Base-by-base conservation (phyloP, 2,329 filamentous ascomycete species). In the Trichophyton benhamiae region DNA sequence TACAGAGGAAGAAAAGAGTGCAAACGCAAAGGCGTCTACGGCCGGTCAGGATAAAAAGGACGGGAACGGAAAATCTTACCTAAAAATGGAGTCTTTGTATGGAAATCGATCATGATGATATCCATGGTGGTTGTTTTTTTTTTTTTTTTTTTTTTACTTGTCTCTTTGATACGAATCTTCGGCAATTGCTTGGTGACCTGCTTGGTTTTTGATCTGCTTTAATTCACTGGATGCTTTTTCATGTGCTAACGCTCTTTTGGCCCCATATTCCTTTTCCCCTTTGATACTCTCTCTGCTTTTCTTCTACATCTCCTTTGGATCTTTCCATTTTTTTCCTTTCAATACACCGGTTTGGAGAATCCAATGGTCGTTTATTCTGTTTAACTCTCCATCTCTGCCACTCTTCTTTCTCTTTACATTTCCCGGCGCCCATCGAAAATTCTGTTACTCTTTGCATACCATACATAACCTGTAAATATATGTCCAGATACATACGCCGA, bases 61-160 rank as follows among this genome's bases (percentile, higher is more conserved):
- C 11, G 62, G 59, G 44, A 60, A 41, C 27, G 62, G 59, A 58
- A 60, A 48, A 17, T 58, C 52, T 49, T 59, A 57, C n/a, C 57
- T 52, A 42, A 61, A 61, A 59, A 64, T 63, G 58, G 62, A 62
- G 53, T 59, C 62, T 55, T 48, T 64, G 30, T 64, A 62, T 33
- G 57, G 61, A 61, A 61, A 57, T 49, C 44, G 59, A 44, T 60
- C 59, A 11, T 60, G 59, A 60, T 53, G 49, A 49, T 27, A 22
- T 44, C 41, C 41, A 17, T 44, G 41, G 41, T 30, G 25, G 33
- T 38, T 9, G 8, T 38, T 9, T 38, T 55, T 33, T 55, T 36
- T 36, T 55, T 55, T 36, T 38, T 9, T 38, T 55, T 33, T 55
- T 36, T 36, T 55, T 55, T 36, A 4, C 15, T 53, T 53, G 1